phyloP scores from a whole-genome alignment of 1,139 yeast species.

The Geotrichum cucujoidarum region DNA sequence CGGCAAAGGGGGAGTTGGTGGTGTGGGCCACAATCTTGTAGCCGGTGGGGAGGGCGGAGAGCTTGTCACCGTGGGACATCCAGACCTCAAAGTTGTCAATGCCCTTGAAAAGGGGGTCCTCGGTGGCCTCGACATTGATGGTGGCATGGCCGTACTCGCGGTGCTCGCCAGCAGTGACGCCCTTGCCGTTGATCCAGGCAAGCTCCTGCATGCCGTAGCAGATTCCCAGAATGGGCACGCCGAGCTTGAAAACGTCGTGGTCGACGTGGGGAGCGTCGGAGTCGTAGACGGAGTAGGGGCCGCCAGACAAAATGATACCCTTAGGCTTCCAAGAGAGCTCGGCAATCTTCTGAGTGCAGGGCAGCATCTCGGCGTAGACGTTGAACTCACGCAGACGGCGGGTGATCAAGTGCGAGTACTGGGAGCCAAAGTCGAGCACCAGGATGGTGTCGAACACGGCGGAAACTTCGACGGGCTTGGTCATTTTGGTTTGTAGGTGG shows the following conservation, averaged over 20 bases:
- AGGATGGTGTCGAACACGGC: constrained; percentile 90
- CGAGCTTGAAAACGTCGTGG: constrained; percentile 81
- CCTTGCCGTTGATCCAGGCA: constrained; percentile 96
- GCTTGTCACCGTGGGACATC: constrained; percentile 99
- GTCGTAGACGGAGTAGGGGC: constrained; percentile 96
- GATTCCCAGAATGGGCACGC: constrained; percentile 93
- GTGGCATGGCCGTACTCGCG: constrained; percentile 98
- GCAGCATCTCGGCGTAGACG: constrained; percentile 98
- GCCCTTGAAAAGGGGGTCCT: constrained; percentile 73
- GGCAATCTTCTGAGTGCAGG: constrained; percentile 93
- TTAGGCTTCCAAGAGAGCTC: constrained; percentile 93
- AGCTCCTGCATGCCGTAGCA: constrained; percentile 99
- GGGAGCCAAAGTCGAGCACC: constrained; percentile 97
- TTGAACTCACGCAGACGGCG: constrained; percentile 97
- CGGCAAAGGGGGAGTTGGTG: constrained; percentile 92
- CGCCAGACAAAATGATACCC: constrained; percentile 94
- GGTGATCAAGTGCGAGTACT: constrained; percentile 93
- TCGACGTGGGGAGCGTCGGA: constrained; percentile 97
- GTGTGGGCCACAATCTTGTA: constrained; percentile 88
- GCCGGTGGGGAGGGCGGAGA: constrained; percentile 83
- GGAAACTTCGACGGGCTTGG: constrained; percentile 50
- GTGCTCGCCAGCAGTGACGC: constrained; percentile 94
- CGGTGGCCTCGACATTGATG: constrained; percentile 63
- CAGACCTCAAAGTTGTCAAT: constrained; percentile 93
- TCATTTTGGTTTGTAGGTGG: constrained; percentile 9